Conservation (phyloP, 2,329 filamentous ascomycete species). For the Paecilomyces formosus region DNA sequence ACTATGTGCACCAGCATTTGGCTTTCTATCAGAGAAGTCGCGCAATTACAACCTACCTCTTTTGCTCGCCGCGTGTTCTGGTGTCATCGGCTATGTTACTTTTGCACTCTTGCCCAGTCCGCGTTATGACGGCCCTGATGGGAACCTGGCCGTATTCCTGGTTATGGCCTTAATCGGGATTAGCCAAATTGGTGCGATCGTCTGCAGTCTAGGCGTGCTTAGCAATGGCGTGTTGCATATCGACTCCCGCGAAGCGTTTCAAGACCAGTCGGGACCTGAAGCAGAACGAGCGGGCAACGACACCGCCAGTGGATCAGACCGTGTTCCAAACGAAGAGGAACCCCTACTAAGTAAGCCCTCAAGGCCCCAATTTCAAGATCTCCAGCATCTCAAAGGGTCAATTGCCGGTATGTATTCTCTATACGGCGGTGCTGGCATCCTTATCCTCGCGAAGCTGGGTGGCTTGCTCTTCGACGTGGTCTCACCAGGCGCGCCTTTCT, state of each 20-base stretch:
- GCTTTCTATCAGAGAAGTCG: constrained; percentile 68
- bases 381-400: constrained; percentile 72
- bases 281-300: neutral
- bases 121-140: constrained; percentile 63
- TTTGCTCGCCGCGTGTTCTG: constrained; percentile 61
- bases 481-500: constrained; percentile 75
- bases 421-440: constrained; percentile 80
- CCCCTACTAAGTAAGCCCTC: constrained; percentile 19
- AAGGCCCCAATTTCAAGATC: constrained; percentile 20
- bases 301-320: neutral
- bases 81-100: constrained; percentile 67
- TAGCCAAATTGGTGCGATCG: constrained; percentile 92
- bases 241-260: constrained; percentile 3
- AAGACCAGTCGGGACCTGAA: constrained; percentile 1
- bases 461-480: constrained; percentile 75
- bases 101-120: constrained; percentile 74
- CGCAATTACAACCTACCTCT: constrained; percentile 65
- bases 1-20: constrained; percentile 77
- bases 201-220: constrained; percentile 85
- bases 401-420: constrained; percentile 93
- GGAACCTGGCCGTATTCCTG: constrained; percentile 62
- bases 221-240: constrained; percentile 65
- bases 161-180: constrained; percentile 76
- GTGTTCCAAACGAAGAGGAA: constrained; percentile 18
- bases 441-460: constrained; percentile 85